Evolutionary conservation across 169 alveolate species (phyloP), one percentile per base, ranked within the genome.

Genomic region (Babesia ovata): DNA sequence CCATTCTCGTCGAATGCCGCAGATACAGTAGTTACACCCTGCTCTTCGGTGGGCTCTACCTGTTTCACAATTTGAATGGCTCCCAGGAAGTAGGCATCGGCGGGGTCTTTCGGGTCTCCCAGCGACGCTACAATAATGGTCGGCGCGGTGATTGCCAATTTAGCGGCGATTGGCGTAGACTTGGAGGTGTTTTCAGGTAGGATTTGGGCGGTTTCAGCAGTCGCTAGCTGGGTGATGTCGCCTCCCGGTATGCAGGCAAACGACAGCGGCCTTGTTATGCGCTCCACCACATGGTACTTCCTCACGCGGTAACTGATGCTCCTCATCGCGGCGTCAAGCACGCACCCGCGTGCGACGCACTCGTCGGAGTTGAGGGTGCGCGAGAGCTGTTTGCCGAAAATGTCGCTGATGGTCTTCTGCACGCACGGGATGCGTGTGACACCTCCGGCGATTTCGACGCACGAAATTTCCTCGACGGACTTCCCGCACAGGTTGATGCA

Each of bases 271-370:
- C 88, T 85, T 0, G 79, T 53, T 4, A 85, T 62, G 53, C 74
- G 79, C 54, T 89, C 93, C 4, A 85, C 70, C 36, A 73, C 85
- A 57, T 67, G 72, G 73, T 89, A 89, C 45, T 89, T 81, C 53
- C 91, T 74, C 22, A 85, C 93, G 69, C 85, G 78, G 65, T 89
- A 89, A 69, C 79, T 86, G 21, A 79, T 85, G 62, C 92, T 85
- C 14, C 75, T 16, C 85, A 89, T 85, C 17, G 93, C 93, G 21
- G 91, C 93, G 28, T 88, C 78, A 48, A 97, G 88, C 1, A 98
- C 98, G 84, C 99, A 95, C 2, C 99, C 99, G 75, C 99, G 94
- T 14, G 99, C 98, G 13, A 98, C 97, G 45, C 98, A 95, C 87
- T 97, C 99, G 77, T 95, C 98, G 24, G 98, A 96, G 61, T 96